These are phyloP conservation scores for Blastobotrys petasosporus DNA, from an alignment of 1,139 yeast genomes.

Conservation along the genomic window DNA sequence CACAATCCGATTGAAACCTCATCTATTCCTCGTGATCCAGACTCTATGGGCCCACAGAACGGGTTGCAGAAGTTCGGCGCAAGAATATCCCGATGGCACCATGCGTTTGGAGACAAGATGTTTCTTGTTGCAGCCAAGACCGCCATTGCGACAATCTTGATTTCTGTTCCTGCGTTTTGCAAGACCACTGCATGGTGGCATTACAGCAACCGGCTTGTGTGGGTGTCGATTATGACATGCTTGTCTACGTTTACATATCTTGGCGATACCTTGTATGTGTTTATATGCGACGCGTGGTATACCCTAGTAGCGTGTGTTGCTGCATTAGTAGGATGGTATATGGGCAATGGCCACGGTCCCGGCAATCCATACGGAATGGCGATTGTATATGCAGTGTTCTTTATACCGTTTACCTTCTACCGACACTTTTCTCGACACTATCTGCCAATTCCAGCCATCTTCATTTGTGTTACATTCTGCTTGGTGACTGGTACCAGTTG, in stretches of 20 bases:
- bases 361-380: slow-evolving; percentile 34
- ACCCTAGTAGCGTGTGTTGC: slow-evolving; percentile 31
- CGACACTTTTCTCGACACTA: slow-evolving; percentile 30
- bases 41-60: slow-evolving; percentile 30
- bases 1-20: background rate
- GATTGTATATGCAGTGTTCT: slow-evolving; percentile 28
- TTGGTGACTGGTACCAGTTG: slow-evolving; percentile 33
- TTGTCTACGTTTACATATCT: slow-evolving; percentile 29
- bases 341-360: slow-evolving; percentile 29
- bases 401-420: slow-evolving; percentile 26
- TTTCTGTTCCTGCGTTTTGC: slow-evolving; percentile 28
- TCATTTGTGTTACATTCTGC: slow-evolving; percentile 28
- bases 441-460: slow-evolving; percentile 30
- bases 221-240: slow-evolving; percentile 33
- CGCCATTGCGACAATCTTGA: slow-evolving; percentile 23
- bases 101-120: background rate
- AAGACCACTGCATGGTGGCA: slow-evolving; percentile 27
- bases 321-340: slow-evolving; percentile 35
- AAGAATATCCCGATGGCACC: background rate
- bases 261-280: slow-evolving; percentile 33
- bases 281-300: slow-evolving; percentile 25
- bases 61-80: slow-evolving; percentile 28
- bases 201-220: slow-evolving; percentile 29
- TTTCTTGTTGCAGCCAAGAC: slow-evolving; percentile 25
- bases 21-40: slow-evolving; percentile 27